These are phyloP conservation scores for Saitozyma sp. DNA, from an alignment of 768 basidiomycete species.

Conservation along the genomic window DNA sequence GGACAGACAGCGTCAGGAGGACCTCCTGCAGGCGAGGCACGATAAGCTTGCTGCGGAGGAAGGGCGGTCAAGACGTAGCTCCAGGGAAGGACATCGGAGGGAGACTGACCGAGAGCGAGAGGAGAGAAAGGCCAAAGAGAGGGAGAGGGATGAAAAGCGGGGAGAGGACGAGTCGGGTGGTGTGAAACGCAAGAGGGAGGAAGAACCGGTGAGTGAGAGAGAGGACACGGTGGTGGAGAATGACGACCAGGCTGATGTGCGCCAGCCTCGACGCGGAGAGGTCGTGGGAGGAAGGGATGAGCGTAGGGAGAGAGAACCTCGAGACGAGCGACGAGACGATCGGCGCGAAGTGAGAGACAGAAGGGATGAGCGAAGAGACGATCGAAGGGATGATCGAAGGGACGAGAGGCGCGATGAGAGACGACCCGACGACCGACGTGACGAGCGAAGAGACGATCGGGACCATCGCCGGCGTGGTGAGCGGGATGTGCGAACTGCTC, in stretches of 20 bases:
- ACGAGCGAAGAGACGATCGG: conserved; percentile 10
- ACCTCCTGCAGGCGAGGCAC: conserved; percentile 24
- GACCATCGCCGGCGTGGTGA: conserved; percentile 1
- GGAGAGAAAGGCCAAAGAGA: conserved; percentile 17
- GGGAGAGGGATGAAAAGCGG: conserved; percentile 14
- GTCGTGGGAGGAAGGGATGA: conserved; percentile 13
- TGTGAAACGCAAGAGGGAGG: conserved; percentile 27
- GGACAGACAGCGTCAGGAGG: conserved; percentile 27
- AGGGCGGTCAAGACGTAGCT: conserved; percentile 13
- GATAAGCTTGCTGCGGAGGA: conserved; percentile 20
- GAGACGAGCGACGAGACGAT: conserved; percentile 57
- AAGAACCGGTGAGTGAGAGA: conserved; percentile 16
- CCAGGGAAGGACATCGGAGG: conserved; percentile 16
- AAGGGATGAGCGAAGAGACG: conserved; percentile 49
- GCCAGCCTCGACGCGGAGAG: conserved; percentile 18
- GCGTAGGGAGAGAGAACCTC: conserved; percentile 50
- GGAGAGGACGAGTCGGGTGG: conserved; percentile 16
- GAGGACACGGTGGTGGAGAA: background rate
- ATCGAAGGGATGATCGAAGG: conserved; percentile 38
- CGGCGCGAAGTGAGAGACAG: conserved; percentile 8
- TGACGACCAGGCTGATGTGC: background rate
- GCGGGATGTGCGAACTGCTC: background rate
- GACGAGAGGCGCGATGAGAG: background rate
- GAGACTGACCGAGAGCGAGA: conserved; percentile 26
- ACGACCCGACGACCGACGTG: background rate